Conservation (phyloP, 805 yeast genomes). For the Wickerhamiella musiphila region DNA sequence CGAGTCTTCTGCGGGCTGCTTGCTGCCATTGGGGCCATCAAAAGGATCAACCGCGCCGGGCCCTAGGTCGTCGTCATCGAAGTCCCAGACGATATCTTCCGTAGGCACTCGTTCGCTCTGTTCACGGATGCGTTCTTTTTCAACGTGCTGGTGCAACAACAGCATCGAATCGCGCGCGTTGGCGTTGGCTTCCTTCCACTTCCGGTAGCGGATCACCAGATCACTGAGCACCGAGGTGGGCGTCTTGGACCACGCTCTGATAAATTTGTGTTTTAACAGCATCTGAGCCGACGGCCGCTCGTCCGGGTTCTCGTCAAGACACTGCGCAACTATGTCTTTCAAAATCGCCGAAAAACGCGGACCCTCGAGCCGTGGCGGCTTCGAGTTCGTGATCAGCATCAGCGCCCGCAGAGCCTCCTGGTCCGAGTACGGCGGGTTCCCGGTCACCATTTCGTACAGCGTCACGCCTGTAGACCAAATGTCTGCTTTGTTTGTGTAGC, state of each 20-base stretch:
- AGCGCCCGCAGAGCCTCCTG: constrained; percentile 89
- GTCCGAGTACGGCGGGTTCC: constrained; percentile 94
- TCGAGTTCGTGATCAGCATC: constrained; percentile 80
- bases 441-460: constrained; percentile 84
- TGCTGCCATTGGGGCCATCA: neutral
- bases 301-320: constrained; percentile 84
- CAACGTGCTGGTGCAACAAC: constrained; percentile 15
- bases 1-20: neutral
- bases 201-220: constrained; percentile 35
- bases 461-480: constrained; percentile 97
- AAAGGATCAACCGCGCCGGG: neutral
- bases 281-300: constrained; percentile 83
- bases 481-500: constrained; percentile 61
- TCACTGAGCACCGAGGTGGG: constrained; percentile 53
- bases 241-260: constrained; percentile 40
- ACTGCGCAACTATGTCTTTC: constrained; percentile 78
- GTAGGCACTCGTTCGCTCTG: constrained; percentile 28
- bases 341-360: constrained; percentile 55
- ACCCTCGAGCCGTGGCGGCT: constrained; percentile 92
- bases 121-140: constrained; percentile 4
- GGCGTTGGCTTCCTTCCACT: constrained; percentile 42
- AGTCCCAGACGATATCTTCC: constrained; percentile 17
- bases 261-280: constrained; percentile 53
- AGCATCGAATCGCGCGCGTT: constrained; percentile 27
- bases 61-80: constrained; percentile 12